Conservation (phyloP, 805 yeast species). For the Cyberlindnera galapagoensis region DNA sequence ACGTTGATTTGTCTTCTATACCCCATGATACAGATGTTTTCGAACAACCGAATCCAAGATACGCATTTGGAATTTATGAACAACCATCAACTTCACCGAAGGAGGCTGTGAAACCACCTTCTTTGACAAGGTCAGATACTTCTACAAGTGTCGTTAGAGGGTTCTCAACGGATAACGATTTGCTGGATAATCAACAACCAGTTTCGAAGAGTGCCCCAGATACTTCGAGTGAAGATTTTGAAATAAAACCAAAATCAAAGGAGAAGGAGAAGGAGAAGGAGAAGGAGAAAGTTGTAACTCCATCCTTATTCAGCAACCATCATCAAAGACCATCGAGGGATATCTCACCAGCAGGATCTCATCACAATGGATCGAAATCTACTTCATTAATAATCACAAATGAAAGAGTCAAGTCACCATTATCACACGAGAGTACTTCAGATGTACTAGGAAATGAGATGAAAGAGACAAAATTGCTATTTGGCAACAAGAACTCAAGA, state of each 20-base stretch:
- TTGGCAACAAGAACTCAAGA: constrained; percentile 5
- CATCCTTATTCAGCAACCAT: too few species aligned
- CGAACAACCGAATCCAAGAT: constrained; percentile 26
- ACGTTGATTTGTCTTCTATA: constrained; percentile 11
- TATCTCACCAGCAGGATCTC: too few species aligned
- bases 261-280: too few species aligned
- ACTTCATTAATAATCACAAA: too few species aligned
- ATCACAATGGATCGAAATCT: too few species aligned
- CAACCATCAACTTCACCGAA: constrained; percentile 1
- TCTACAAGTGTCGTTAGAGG: constrained; percentile 25
- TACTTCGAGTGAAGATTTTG: too few species aligned
- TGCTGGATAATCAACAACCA: too few species aligned
- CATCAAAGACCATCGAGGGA: too few species aligned
- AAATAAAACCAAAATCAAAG: too few species aligned
- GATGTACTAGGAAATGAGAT: constrained; percentile 6
- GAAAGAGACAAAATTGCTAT: constrained; percentile 6
- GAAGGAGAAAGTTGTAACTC: too few species aligned
- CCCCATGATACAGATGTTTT: constrained; percentile 20
- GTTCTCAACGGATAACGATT: too few species aligned
- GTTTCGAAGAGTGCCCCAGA: too few species aligned
- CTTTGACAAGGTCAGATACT: constrained; percentile 19
- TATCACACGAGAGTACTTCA: constrained; percentile 18
- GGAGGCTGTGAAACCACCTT: constrained; percentile 7
- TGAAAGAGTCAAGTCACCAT: constrained; percentile 20
- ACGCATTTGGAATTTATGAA: constrained; percentile 23